A percentile compares a stretch with the other conserved stretches of the same genome.
These are phyloP conservation scores for Xerocomus nothofagi DNA, from an alignment of 1,284 basidiomycete species.

Conservation along the genomic window DNA sequence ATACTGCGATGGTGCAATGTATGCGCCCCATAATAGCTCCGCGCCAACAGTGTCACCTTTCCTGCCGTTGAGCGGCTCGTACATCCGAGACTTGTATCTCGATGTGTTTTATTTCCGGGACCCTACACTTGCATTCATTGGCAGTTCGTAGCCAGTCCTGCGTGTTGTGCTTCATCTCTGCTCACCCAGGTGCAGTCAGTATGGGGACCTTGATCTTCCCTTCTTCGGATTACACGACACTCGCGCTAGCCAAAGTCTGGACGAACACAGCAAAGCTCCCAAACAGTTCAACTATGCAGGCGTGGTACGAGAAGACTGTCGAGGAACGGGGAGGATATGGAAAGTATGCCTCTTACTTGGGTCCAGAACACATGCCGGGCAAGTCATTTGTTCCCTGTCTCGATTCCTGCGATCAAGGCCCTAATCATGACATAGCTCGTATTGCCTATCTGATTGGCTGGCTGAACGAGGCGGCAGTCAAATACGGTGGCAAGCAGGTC, in stretches of 20 bases:
- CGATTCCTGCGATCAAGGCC: background rate
- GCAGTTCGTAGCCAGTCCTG: slow-evolving; percentile 1
- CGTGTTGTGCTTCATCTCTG: background rate
- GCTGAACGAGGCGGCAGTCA: slow-evolving; percentile 11
- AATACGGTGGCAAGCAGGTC: slow-evolving; percentile 21
- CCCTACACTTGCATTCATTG: slow-evolving; percentile 20
- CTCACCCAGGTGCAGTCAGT: slow-evolving; percentile 1
- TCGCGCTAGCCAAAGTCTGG: slow-evolving; percentile 23
- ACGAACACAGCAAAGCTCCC: slow-evolving; percentile 18
- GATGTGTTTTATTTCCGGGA: slow-evolving; percentile 17
- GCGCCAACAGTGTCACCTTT: background rate
- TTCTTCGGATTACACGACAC: background rate
- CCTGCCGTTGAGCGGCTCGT: slow-evolving; percentile 8
- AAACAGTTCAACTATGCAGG: slow-evolving; percentile 1
- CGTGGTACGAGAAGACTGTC: background rate
- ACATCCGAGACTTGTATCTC: slow-evolving; percentile 21
- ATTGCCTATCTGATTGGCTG: slow-evolving; percentile 1
- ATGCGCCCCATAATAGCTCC: background rate
- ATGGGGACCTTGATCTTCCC: background rate
- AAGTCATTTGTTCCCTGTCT: background rate
- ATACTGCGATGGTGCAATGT: slow-evolving; percentile 3
- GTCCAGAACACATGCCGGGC: background rate
- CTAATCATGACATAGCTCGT: background rate
- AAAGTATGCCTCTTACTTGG: background rate
- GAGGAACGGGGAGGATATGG: slow-evolving; percentile 17